Base-by-base conservation (phyloP, 208 protist genomes). In the Leishmania tropica region DNA sequence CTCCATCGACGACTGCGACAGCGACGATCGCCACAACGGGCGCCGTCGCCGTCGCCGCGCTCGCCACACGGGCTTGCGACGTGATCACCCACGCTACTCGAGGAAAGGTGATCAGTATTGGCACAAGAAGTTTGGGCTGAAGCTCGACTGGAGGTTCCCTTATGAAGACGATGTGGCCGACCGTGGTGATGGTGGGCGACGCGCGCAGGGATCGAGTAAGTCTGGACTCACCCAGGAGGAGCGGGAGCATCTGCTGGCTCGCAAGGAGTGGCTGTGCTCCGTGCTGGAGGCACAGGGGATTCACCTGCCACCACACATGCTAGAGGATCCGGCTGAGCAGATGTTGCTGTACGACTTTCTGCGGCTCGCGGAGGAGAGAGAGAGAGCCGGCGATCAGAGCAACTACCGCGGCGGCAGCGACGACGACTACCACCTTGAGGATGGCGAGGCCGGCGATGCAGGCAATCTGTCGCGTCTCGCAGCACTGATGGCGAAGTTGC, bases 271-370 rank as follows among this genome's bases (percentile, higher is more conserved):
- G 78, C 84, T 96, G 67, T 81, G 89, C 67, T 37, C 75, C 7
- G 68, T 80, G 45, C 83, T 96, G 28, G 81, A 81, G 31, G 72
- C 78, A 42, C 88, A 92, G 28, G 90, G 90, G 31, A 89, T 95
- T 42, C 42, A 81, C 8, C 78, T 96, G 62, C 73, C 78, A 7
- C 72, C 80, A 47, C 78, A 87, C 1, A 75, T 88, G 40, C 89
- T 93, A 45, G 83, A 83, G 58, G 85, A 92, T 45, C 81, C 74
- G 1, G 71, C 79, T 8, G 85, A 92, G 81, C 80, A 85, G 68
- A 76, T 80, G 70, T 40, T 95, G 71, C 75, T 95, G 19, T 91
- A 89, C 60, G 79, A 92, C 62, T 70, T 96, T 19, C 85, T 96
- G 67, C 83, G 80, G 37, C 58, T 85, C 28, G 84, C 86, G 24